These are phyloP conservation scores for Malus hybrid DNA, from an alignment of 331 rosid species.

Conservation along the genomic window DNA sequence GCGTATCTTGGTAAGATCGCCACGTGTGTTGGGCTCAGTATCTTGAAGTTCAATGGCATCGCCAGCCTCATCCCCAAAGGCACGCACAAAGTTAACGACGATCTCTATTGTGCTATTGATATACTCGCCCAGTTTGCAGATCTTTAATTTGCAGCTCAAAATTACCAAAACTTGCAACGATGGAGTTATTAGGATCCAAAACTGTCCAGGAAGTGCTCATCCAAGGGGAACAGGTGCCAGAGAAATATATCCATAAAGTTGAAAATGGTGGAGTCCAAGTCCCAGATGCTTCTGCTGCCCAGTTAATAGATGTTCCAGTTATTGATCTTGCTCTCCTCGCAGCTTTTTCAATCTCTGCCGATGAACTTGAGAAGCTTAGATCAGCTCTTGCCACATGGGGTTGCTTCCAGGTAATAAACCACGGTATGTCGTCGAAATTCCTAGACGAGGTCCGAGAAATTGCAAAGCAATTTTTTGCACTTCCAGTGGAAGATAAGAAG, in stretches of 20 bases:
- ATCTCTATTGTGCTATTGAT: slow-evolving; percentile 80
- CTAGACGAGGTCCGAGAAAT: background rate
- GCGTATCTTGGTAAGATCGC: slow-evolving; percentile 67
- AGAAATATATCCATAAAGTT: too few species aligned
- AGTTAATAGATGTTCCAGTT: too few species aligned
- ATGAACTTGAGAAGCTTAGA: too few species aligned
- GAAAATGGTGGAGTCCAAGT: too few species aligned
- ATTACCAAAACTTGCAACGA: background rate
- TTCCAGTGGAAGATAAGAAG: slow-evolving; percentile 50
- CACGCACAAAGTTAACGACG: slow-evolving; percentile 74
- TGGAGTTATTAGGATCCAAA: background rate
- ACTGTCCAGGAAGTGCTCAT: slow-evolving; percentile 32
- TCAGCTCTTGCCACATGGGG: too few species aligned
- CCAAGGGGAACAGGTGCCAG: background rate
- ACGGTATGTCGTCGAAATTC: too few species aligned
- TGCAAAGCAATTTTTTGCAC: slow-evolving; percentile 43
- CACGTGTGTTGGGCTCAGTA: slow-evolving; percentile 44
- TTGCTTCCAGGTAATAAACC: too few species aligned
- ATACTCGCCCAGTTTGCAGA: background rate
- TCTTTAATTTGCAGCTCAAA: too few species aligned
- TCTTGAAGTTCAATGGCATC: slow-evolving; percentile 78
- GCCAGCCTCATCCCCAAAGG: slow-evolving; percentile 57
- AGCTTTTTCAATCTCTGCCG: too few species aligned
- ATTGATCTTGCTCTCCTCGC: too few species aligned
- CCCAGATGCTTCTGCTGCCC: too few species aligned